A percentile compares a stretch with the other conserved stretches of the same genome.
Evolutionary conservation across 495 filamentous ascomycete species (phyloP).

Genomic region (Paragyromitra xinjiangensis): DNA sequence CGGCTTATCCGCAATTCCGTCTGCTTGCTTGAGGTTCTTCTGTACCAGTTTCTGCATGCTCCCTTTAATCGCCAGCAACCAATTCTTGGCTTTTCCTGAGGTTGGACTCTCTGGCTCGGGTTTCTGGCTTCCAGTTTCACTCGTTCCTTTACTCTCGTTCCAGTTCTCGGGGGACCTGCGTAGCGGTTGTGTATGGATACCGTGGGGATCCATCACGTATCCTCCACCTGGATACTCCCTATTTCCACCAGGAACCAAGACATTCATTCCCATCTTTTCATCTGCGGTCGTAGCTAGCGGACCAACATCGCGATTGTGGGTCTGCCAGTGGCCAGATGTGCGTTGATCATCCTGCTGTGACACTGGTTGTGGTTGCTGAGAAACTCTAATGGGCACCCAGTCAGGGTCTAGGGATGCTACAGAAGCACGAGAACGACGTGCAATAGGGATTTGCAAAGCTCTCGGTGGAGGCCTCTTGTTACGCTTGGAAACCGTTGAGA

Average conservation of each 20-base stretch:
- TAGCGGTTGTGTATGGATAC: background rate
- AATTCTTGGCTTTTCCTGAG: conserved; percentile 1
- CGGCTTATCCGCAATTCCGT: background rate
- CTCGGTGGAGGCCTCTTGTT: background rate
- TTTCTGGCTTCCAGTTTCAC: background rate
- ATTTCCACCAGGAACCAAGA: background rate
- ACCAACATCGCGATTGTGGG: background rate
- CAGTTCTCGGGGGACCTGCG: background rate
- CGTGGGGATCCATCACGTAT: background rate
- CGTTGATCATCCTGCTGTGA: background rate
- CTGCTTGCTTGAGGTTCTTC: background rate
- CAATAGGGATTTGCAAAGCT: background rate
- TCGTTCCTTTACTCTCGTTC: background rate
- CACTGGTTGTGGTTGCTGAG: background rate
- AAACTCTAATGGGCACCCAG: background rate
- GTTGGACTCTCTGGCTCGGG: background rate
- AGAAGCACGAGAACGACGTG: background rate
- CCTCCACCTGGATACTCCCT: background rate
- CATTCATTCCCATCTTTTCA: background rate
- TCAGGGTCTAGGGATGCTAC: background rate
- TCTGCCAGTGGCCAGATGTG: background rate
- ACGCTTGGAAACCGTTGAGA: background rate
- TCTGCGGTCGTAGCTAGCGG: background rate
- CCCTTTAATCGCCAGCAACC: background rate
- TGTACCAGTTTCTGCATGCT: conserved; percentile 10